Conservation (phyloP, 2,329 filamentous ascomycete genomes). For the Botryotinia calthae region DNA sequence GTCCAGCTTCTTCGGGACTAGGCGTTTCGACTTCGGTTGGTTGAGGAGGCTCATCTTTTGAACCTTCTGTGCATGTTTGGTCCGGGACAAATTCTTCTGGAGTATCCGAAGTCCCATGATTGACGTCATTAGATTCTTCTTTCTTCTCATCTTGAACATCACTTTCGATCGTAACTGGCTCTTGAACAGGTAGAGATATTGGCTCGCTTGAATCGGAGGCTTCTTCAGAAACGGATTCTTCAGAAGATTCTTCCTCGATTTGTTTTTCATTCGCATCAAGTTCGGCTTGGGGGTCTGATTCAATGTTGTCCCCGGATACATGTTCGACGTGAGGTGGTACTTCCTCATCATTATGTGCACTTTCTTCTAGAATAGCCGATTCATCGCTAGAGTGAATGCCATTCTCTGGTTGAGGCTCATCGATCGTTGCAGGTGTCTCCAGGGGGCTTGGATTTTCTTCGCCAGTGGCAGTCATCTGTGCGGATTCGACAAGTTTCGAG, state of each 20-base stretch:
- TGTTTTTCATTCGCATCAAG: neutral
- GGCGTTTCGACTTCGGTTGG: neutral
- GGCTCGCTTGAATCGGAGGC: neutral
- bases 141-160: neutral
- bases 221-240: neutral
- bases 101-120: neutral
- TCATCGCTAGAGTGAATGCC: neutral
- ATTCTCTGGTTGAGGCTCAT: neutral
- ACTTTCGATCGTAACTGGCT: neutral
- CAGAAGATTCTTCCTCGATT: neutral
- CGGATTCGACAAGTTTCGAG: neutral
- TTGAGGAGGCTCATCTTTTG: slow-evolving; percentile 1
- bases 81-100: neutral
- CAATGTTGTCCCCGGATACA: neutral
- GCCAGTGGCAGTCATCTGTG: neutral
- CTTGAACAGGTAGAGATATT: neutral
- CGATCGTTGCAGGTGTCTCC: neutral
- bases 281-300: neutral
- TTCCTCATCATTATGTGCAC: neutral
- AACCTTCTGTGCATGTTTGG: neutral
- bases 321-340: neutral
- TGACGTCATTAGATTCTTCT: neutral
- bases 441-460: neutral
- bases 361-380: neutral
- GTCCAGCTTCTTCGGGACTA: neutral